Evolutionary conservation across 2,329 filamentous ascomycete species (phyloP), one percentile per base, ranked within the genome.

Genomic region (Cytospora schulzeri): DNA sequence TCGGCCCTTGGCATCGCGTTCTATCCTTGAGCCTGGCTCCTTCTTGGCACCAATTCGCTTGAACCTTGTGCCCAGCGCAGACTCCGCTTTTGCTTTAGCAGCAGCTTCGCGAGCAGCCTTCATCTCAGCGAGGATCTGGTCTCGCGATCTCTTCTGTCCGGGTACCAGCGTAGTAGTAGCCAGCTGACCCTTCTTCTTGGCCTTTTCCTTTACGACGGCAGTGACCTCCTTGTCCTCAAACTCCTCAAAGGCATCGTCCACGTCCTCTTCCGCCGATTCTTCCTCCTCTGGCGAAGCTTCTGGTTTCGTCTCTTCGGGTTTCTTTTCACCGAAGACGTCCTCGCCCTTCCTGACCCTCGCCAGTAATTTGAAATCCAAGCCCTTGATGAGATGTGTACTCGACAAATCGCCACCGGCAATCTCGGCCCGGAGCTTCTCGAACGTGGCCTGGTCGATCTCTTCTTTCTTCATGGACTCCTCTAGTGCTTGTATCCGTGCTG

Each of bases 321-420:
- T 70, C 11, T 71, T 72, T 9, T 78, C 76, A n/a, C 72, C 75
- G 69, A 81, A 83, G 1, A 92, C 83, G 75, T 93, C 79, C 74
- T 93, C 91, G 50, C 90, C 91, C 62, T 83, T 84, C 66, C 84
- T 84, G 66, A 91, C 83, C 69, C 88, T 83, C 74, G 91, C 86
- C 31, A 93, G 79, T 15, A 98, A 80, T 75, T 91, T 90, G 74
- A 92, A 91, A 76, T 99, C 95, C 57, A 99, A 78, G 0, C 95
- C 95, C 74, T 97, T 98, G 56, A 98, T 89, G 69, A 97, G 78
- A 81, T 97, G 92, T 17, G 93, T 96, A 70, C 88, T 92, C 17
- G 81, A 81, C 26, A 93, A 77, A 74, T 96, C 91, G 9, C 93
- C 94, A 4, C 93, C 93, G 0, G 92, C 86, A 62, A 97, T 92